Base-by-base conservation (phyloP, 495 filamentous ascomycete species). In the Talaromyces stipitatus region DNA sequence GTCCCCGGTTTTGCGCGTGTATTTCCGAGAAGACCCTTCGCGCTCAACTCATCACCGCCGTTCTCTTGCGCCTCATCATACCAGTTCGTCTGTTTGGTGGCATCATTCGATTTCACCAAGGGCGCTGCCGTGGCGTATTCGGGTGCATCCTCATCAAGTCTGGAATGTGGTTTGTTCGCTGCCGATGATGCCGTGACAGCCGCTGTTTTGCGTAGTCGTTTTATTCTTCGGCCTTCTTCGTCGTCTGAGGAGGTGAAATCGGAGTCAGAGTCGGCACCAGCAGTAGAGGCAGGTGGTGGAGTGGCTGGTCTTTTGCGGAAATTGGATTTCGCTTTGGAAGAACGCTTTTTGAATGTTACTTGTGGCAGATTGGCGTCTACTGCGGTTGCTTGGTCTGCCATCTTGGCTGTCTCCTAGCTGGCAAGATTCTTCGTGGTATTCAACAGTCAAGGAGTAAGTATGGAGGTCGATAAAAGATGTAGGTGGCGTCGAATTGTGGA, bases 71-170 rank as follows among this genome's bases (percentile, higher is more conserved):
- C 76, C 52, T 92, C 87, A 59, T 91, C 90, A 71, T 88, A 94
- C 91, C 91, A 96, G 67, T 95, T 88, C n/a, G 81, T 84, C 20
- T 83, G 80, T 61, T 95, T 96, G 4, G 94, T 97, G n/a, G 94
- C 94, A 65, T 96, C 92, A 66, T 91, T 91, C 57, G 79, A 82
- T 57, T 77, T 72, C 26, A 84, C 78, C 41, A 95, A 82, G 12
- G 74, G 74, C 4, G 57, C 62, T 0, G 74, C 67, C 11, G 62
- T 66, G 20, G 63, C 62, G 10, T 85, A 81, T 50, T 84, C 84
- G 41, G 78, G 68, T 65, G 83, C 87, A 27, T 73, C 63, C 18
- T 77, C 63, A n/a, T 80, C 74, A 28, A 70, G 61, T 18, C 64
- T 60, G 22, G 2, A 18, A 24, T 55, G 54, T 16, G 63, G 66